These are phyloP conservation scores for Pythium guiyangense DNA, from an alignment of 352 stramenopile genomes.

Conservation along the genomic window DNA sequence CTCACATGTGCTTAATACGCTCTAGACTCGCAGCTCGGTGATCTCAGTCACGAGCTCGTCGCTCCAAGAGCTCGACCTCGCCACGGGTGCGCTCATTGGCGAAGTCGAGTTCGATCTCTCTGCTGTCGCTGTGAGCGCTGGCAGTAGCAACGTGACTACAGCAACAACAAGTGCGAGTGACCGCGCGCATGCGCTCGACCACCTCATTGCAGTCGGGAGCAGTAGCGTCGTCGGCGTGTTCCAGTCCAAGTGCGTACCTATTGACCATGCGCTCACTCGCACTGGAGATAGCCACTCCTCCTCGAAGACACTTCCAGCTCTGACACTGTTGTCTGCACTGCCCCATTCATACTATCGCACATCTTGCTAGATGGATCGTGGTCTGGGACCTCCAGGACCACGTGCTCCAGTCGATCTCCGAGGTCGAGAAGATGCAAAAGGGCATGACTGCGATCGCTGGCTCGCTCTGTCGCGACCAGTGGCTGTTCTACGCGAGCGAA, in stretches of 20 bases:
- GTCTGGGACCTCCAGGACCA: slow-evolving; percentile 66
- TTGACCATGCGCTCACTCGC: neutral
- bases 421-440: slow-evolving; percentile 64
- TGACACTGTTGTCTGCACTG: no score
- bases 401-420: slow-evolving; percentile 54
- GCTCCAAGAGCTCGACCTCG: slow-evolving; percentile 60
- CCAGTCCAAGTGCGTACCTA: slow-evolving; percentile 27
- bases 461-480: slow-evolving; percentile 52
- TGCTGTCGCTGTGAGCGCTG: slow-evolving; percentile 5
- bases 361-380: slow-evolving; percentile 23
- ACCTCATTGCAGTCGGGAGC: slow-evolving; percentile 38
- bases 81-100: slow-evolving; percentile 45
- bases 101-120: slow-evolving; percentile 67
- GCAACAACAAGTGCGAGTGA: neutral
- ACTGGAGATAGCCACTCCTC: neutral
- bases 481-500: slow-evolving; percentile 71
- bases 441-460: slow-evolving; percentile 43
- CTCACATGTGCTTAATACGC: neutral
- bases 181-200: slow-evolving; percentile 33
- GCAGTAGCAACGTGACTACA: neutral
- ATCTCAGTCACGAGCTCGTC: slow-evolving; percentile 52
- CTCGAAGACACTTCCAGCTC: slow-evolving; percentile 8
- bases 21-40: slow-evolving; percentile 32
- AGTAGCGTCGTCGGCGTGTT: slow-evolving; percentile 51
- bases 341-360: neutral